phyloP scores from a whole-genome alignment of 176 grass and related monocot genomes.

The Carex pumila region DNA sequence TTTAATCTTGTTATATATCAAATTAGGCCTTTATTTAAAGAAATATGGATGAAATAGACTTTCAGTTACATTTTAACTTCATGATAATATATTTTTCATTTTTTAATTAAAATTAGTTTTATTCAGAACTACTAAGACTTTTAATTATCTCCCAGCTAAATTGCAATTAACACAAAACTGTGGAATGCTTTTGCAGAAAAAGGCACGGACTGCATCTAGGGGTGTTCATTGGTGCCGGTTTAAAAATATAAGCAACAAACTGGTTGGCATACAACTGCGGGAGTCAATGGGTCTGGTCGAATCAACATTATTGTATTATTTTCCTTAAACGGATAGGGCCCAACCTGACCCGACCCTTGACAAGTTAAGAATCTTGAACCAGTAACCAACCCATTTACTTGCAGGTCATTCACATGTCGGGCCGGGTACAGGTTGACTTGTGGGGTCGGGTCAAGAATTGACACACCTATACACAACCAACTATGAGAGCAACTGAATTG shows the following conservation, averaged over 20 bases:
- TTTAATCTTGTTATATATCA: not conserved
- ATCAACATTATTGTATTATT: too few relatives aligned
- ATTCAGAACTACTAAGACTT: not conserved
- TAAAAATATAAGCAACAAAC: not conserved
- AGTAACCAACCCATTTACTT: too few relatives aligned
- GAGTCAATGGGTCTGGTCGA: too few relatives aligned
- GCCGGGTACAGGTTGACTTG: too few relatives aligned
- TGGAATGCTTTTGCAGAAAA: not conserved
- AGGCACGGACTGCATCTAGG: not conserved
- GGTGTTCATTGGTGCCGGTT: too few relatives aligned
- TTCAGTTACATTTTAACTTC: not conserved
- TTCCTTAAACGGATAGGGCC: too few relatives aligned
- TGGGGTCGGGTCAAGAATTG: too few relatives aligned
- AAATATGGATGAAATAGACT: not conserved
- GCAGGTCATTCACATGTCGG: too few relatives aligned
- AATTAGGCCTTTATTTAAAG: not conserved
- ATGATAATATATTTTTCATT: not conserved
- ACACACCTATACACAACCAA: not conserved
- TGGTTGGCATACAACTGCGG: not conserved
- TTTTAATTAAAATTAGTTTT: not conserved
- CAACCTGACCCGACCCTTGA: too few relatives aligned
- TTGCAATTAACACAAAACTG: not conserved
- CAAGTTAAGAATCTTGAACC: too few relatives aligned
- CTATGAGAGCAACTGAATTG: not conserved
- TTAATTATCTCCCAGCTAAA: not conserved